Conservation (phyloP, 345 rosid genomes). For the Hibiscus syriacus region DNA sequence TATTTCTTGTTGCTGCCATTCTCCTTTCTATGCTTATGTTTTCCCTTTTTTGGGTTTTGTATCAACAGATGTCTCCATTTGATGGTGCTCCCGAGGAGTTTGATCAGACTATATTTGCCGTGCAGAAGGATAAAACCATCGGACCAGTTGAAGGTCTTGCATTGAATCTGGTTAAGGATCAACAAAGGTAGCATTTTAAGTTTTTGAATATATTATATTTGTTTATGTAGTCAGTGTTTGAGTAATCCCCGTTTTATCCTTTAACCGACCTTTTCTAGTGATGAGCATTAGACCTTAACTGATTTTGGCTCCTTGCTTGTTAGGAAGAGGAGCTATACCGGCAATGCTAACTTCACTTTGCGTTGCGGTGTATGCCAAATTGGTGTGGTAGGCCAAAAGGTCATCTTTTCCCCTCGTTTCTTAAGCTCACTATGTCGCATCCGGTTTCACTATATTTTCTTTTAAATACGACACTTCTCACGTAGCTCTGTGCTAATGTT, state of each 20-base stretch:
- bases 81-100: slow-evolving; percentile 89
- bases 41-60: neutral
- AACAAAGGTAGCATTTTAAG: slow-evolving; percentile 47
- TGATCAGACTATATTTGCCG: slow-evolving; percentile 74
- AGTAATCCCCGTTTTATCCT: neutral
- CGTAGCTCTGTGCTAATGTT: neutral
- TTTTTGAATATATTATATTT: neutral
- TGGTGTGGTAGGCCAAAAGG: slow-evolving; percentile 90
- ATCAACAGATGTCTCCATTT: slow-evolving; percentile 62
- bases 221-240: neutral
- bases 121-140: slow-evolving; percentile 47
- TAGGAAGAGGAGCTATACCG: slow-evolving; percentile 80
- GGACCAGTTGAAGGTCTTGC: slow-evolving; percentile 52
- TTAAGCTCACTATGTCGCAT: neutral
- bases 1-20: neutral
- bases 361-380: slow-evolving; percentile 96
- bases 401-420: neutral
- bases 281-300: neutral
- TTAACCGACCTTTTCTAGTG: neutral
- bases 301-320: neutral
- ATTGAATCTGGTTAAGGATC: slow-evolving; percentile 60
- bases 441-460: neutral
- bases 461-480: neutral
- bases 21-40: neutral
- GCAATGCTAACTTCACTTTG: slow-evolving; percentile 74